phyloP scores from a whole-genome alignment of 1,139 yeast species.

The Blastobotrys aristatus region DNA sequence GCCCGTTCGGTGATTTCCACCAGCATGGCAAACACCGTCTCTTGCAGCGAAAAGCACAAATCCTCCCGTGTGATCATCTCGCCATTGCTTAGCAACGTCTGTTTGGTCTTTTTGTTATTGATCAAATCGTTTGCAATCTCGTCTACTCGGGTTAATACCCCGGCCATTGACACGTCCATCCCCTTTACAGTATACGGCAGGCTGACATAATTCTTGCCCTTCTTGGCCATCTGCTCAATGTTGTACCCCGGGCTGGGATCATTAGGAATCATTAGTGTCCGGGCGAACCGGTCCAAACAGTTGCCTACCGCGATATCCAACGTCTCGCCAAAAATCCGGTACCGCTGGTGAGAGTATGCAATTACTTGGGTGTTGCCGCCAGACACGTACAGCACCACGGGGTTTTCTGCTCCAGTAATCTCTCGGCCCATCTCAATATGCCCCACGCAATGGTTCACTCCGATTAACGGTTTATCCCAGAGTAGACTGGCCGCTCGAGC shows the following conservation, averaged over 20 bases:
- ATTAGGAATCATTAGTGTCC: constrained; percentile 81
- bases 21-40: constrained; percentile 87
- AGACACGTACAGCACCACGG: constrained; percentile 92
- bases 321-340: constrained; percentile 95
- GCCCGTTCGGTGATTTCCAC: constrained; percentile 98
- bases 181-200: constrained; percentile 97
- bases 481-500: constrained; percentile 80
- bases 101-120: constrained; percentile 48
- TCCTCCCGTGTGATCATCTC: constrained; percentile 72
- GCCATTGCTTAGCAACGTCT: constrained; percentile 42
- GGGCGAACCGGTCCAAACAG: constrained; percentile 91
- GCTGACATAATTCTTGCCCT: constrained; percentile 61
- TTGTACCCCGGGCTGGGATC: constrained; percentile 97
- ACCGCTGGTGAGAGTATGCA: constrained; percentile 89
- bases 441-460: constrained; percentile 96
- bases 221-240: constrained; percentile 88
- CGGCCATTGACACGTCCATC: constrained; percentile 97
- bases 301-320: constrained; percentile 96
- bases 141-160: constrained; percentile 82
- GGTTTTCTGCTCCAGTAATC: constrained; percentile 90
- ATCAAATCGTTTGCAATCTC: constrained; percentile 68
- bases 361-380: constrained; percentile 99
- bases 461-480: constrained; percentile 82
- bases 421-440: constrained; percentile 99
- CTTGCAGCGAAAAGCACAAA: constrained; percentile 88